Percentiles rank a stretch among this genome's conserved stretches.
Conservation (phyloP, 2,329 filamentous ascomycete species). For the Epichloe elymi region DNA sequence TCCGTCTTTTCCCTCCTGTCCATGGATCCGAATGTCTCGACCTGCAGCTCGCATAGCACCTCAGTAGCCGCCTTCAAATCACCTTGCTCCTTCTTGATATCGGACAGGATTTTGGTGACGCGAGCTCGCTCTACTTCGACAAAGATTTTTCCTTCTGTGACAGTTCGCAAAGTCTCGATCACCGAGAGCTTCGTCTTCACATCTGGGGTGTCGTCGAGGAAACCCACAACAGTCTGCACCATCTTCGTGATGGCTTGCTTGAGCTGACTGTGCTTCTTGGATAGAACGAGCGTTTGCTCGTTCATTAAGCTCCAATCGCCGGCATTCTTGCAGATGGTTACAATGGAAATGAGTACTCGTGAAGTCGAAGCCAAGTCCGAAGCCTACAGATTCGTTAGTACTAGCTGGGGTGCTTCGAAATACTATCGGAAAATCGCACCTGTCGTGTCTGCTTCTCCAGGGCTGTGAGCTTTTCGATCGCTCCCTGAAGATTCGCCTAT, state of each 20-base stretch:
- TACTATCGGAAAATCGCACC: conserved; percentile 34
- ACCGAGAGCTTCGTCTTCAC: conserved; percentile 81
- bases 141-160: conserved; percentile 99
- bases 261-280: conserved; percentile 99
- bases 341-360: conserved; percentile 72
- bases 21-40: conserved; percentile 99
- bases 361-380: conserved; percentile 95
- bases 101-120: conserved; percentile 84
- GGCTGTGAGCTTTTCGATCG: conserved; percentile 81
- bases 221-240: conserved; percentile 92
- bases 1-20: conserved; percentile 94
- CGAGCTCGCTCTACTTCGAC: conserved; percentile 96
- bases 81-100: conserved; percentile 95
- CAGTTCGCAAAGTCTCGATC: conserved; percentile 89
- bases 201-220: conserved; percentile 75
- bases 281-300: conserved; percentile 88
- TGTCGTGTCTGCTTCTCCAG: conserved; percentile 97
- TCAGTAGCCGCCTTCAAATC: conserved; percentile 84
- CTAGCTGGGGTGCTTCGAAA: conserved; percentile 7
- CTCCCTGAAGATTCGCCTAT: conserved; percentile 66
- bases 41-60: conserved; percentile 91
- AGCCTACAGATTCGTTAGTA: conserved; percentile 40
- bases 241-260: conserved; percentile 98
- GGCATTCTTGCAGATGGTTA: conserved; percentile 86
- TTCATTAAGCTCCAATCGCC: conserved; percentile 92